Conservation (phyloP, 176 grass and related monocot genomes). For the Urochloa ruziziensis region DNA sequence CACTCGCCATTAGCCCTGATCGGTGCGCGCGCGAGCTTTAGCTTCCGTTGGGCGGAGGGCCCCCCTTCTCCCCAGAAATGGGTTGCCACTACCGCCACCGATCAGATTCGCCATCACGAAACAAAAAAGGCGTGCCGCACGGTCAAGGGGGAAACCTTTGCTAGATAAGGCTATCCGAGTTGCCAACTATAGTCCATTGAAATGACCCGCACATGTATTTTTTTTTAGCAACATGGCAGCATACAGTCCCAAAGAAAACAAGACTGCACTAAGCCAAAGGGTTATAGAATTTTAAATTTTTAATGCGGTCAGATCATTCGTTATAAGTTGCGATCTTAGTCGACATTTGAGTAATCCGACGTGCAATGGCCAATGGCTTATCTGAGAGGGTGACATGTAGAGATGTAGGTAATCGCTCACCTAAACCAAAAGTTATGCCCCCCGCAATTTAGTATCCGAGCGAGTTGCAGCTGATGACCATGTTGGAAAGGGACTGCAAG, state of each 20-base stretch:
- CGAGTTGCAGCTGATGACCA: background rate
- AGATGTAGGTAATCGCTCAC: too few species aligned
- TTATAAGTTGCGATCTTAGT: background rate
- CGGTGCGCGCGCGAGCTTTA: background rate
- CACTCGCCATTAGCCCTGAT: background rate
- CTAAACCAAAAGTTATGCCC: too few species aligned
- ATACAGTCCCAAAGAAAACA: background rate
- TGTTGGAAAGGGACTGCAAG: background rate
- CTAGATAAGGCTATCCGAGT: background rate
- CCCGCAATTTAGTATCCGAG: background rate
- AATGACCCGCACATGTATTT: background rate
- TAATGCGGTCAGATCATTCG: background rate
- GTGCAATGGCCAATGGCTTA: background rate
- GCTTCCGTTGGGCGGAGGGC: background rate
- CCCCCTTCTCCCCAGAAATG: background rate
- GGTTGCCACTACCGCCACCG: background rate
- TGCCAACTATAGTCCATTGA: background rate
- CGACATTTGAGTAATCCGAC: background rate
- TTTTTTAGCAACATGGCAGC: background rate
- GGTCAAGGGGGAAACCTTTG: background rate
- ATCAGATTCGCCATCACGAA: background rate
- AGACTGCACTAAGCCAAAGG: background rate
- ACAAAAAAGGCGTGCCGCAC: background rate
- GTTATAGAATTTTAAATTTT: too few species aligned
- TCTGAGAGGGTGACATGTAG: constrained; percentile 1